A percentile compares a stretch with the other conserved stretches of the same genome.
Conservation (phyloP, 164 flowering plant genomes). For the Malania oleifera region DNA sequence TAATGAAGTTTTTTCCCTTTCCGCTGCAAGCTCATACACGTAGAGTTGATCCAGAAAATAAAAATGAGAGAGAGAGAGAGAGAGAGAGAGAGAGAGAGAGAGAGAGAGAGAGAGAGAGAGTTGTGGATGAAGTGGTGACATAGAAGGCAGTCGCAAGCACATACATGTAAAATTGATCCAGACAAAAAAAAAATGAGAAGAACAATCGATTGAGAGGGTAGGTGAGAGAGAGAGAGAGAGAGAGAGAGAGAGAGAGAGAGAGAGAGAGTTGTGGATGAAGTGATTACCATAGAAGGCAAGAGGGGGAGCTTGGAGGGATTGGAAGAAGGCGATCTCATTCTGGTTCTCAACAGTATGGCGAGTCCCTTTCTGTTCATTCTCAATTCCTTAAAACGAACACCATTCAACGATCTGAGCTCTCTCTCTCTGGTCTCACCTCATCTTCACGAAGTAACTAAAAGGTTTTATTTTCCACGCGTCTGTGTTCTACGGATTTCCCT, state of each 20-base stretch:
- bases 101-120: too few relatives aligned
- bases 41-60: too few relatives aligned
- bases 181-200: not conserved
- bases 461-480: too few relatives aligned
- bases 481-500: too few relatives aligned
- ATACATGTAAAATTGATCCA: not conserved
- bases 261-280: not conserved
- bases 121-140: too few relatives aligned
- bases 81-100: too few relatives aligned
- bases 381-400: not conserved
- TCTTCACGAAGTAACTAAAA: too few relatives aligned
- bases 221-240: not conserved
- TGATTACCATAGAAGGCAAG: conserved; percentile 39
- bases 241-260: not conserved
- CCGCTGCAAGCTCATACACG: too few relatives aligned
- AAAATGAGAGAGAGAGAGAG: too few relatives aligned
- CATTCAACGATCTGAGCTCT: not conserved
- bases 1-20: too few relatives aligned
- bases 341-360: conserved; percentile 60
- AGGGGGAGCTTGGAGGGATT: conserved; percentile 34
- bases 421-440: too few relatives aligned
- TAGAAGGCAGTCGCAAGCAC: not conserved
- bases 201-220: not conserved
- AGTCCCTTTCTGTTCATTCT: conserved; percentile 36
- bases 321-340: conserved; percentile 44